phyloP scores from a whole-genome alignment of 2,329 filamentous ascomycete genomes.

The Xylaria sp. region DNA sequence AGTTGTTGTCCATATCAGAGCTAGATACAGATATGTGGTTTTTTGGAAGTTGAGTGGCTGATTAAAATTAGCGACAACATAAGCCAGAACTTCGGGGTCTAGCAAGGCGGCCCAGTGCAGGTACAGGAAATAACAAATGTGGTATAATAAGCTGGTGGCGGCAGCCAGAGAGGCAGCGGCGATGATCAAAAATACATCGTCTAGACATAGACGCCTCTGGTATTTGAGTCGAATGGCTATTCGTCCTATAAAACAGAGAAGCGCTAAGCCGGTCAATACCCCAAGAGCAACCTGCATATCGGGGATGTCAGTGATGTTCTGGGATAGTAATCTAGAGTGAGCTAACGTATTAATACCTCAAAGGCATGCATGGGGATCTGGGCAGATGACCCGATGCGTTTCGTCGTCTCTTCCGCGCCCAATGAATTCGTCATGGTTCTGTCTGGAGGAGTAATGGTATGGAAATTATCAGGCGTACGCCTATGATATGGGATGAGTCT shows the following conservation, averaged over 20 bases:
- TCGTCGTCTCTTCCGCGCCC: constrained; percentile 27
- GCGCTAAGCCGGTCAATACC: constrained; percentile 34
- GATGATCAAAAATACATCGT: constrained; percentile 39
- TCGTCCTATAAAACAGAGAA: constrained; percentile 34
- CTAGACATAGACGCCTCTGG: constrained; percentile 34
- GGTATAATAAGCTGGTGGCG: constrained; percentile 40
- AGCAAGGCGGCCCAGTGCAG: constrained; percentile 37
- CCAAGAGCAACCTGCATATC: constrained; percentile 28
- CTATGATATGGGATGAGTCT: no score
- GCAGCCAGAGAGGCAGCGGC: constrained; percentile 34
- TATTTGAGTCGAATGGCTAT: constrained; percentile 39
- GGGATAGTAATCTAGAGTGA: neutral
- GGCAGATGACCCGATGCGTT: constrained; percentile 32
- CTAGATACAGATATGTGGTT: constrained; percentile 37
- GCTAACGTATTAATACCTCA: neutral
- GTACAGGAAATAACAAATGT: constrained; percentile 42
- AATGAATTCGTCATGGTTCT: constrained; percentile 16
- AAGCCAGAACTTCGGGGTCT: constrained; percentile 27
- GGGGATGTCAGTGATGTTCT: neutral
- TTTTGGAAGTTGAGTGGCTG: constrained; percentile 37
- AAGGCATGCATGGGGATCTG: constrained; percentile 36
- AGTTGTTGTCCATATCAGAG: constrained; percentile 41
- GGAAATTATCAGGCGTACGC: neutral
- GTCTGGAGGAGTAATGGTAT: no score
- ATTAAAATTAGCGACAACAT: constrained; percentile 22